Conservation (phyloP, 768 basidiomycete genomes). For the Suillus weaverae region DNA sequence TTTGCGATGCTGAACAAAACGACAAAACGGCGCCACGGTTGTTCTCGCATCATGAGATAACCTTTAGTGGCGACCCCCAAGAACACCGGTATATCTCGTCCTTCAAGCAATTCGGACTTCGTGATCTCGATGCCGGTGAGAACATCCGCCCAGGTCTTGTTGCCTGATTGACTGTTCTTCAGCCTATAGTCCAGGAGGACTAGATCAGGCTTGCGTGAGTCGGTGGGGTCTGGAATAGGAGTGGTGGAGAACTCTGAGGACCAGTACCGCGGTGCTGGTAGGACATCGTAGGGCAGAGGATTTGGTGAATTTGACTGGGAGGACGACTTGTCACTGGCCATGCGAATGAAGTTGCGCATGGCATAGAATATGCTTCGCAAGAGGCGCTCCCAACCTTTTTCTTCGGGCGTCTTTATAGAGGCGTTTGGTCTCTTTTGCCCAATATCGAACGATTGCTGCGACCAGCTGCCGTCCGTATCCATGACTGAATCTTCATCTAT, state of each 20-base stretch:
- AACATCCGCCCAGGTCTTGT: background rate
- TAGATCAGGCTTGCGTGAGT: background rate
- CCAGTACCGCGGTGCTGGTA: background rate
- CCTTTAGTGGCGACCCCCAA: background rate
- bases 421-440: background rate
- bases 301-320: no score
- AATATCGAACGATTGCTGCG: background rate
- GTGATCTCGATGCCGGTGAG: background rate
- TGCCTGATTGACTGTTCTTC: no score
- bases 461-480: background rate
- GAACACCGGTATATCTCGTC: background rate
- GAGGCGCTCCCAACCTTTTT: background rate
- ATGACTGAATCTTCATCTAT: background rate
- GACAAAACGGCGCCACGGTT: background rate
- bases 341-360: background rate
- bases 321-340: no score
- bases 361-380: background rate
- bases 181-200: background rate
- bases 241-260: background rate
- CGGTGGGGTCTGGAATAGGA: background rate
- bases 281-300: no score
- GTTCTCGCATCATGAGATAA: background rate
- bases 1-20: background rate
- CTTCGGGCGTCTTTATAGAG: background rate
- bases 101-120: background rate